These are phyloP conservation scores for Chrysochromulina parva DNA, from an alignment of 78 protist genomes.

Conservation along the genomic window DNA sequence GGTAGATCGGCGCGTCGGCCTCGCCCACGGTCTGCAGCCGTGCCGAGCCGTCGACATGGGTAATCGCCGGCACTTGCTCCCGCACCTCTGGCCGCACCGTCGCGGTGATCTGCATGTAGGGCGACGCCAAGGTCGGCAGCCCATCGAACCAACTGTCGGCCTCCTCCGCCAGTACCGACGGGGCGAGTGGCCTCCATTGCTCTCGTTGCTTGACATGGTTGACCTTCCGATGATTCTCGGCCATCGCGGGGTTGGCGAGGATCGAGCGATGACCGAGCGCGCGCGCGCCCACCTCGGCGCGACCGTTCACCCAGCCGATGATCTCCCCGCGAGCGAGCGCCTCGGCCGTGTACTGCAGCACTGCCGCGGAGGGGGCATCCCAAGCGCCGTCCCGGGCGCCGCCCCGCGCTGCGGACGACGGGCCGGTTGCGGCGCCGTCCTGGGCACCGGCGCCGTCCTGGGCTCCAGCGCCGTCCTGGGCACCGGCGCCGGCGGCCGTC, in stretches of 20 bases:
- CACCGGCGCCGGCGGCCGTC: background rate
- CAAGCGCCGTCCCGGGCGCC: no score
- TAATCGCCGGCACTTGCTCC: background rate
- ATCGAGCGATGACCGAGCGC: conserved; percentile 26
- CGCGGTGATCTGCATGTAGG: conserved; percentile 20
- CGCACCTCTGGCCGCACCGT: background rate
- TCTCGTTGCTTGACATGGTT: background rate
- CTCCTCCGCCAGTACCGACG: conserved; percentile 7
- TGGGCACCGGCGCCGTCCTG: no score
- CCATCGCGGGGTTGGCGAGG: conserved; percentile 12
- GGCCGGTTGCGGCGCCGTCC: no score
- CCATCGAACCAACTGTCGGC: background rate
- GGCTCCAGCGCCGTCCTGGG: background rate
- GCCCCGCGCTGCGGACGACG: background rate
- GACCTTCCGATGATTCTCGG: background rate
- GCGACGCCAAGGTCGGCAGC: background rate
- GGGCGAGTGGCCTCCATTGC: conserved; percentile 28
- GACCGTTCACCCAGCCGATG: background rate
- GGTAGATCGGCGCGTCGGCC: conserved; percentile 1
- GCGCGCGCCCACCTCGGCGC: conserved; percentile 14
- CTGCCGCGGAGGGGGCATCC: no score
- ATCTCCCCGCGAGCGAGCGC: background rate
- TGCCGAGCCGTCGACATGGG: conserved; percentile 26
- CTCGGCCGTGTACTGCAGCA: no score
- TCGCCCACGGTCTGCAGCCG: conserved; percentile 24